phyloP scores from a whole-genome alignment of 2,329 filamentous ascomycete genomes.

The Xylariaceae sp. region DNA sequence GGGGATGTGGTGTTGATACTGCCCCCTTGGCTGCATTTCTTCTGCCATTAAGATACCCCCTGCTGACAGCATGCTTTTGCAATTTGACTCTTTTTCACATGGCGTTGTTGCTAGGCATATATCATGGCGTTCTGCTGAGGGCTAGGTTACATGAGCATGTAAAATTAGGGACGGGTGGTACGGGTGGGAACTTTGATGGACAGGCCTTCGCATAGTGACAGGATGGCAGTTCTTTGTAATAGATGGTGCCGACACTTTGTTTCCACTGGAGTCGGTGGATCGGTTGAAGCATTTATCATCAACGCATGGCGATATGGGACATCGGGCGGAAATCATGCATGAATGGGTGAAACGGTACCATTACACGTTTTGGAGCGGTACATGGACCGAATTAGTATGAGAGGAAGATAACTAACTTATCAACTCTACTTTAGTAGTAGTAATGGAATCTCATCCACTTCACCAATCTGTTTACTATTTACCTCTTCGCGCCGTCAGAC shows the following conservation, averaged over 20 bases:
- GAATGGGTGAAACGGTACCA: constrained; percentile 4
- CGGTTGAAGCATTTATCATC: constrained; percentile 10
- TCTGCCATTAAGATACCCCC: constrained; percentile 19
- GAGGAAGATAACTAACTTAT: no score
- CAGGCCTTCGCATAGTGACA: constrained; percentile 14
- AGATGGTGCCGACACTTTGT: no score
- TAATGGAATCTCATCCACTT: no score
- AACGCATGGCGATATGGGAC: no score
- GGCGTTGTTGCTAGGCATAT: constrained; percentile 15
- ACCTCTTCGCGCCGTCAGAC: no score
- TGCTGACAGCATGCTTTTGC: no score
- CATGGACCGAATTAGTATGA: no score
- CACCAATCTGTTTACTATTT: no score
- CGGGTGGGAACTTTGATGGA: no score
- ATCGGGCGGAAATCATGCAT: constrained; percentile 2
- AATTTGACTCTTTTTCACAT: constrained; percentile 6
- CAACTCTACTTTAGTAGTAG: no score
- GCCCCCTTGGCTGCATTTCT: constrained; percentile 5
- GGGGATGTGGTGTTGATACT: constrained; percentile 9
- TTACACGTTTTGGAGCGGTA: background rate
- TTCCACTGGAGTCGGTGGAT: constrained; percentile 7
- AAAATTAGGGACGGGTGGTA: constrained; percentile 10
- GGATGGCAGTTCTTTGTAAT: constrained; percentile 14
- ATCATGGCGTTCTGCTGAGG: constrained; percentile 11
- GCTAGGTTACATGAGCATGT: constrained; percentile 9